Base-by-base conservation (phyloP, 345 rosid genomes). In the Erucastrum elatum region DNA sequence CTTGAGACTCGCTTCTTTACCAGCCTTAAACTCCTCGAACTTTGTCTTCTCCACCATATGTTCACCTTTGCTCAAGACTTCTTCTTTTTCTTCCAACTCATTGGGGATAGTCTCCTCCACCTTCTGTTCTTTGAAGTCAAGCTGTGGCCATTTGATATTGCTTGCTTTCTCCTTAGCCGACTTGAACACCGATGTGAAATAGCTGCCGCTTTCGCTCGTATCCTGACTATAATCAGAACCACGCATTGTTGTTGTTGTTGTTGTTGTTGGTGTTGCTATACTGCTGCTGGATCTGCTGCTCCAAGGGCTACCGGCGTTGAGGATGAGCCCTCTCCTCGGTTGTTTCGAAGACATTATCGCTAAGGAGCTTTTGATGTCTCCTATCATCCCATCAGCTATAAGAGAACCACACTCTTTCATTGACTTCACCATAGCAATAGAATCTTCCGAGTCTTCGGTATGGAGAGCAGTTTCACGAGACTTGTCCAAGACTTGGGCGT, bases 341-440 rank as follows among this genome's bases (percentile, higher is more conserved):
- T 90, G 88, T 81, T 85, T 88, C 0, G 84, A 75, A n/a, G 99
- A 91, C 84, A 96, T 81, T 29, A 83, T 49, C 30, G 80, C 84
- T 9, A 96, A 82, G 53, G 98, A 93, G 60, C 64, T 84, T 75
- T 80, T 85, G 53, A 93, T 90, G 81, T 90, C 96, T 76, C 84
- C 85, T 34, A 90, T 85, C 99, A 96, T 96, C 81, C 90, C 99
- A 77, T 93, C 96, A 1, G 87, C 94, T 37, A 93, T 84, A 66
- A 78, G 75, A 17, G 82, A 75, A 63, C 98, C 98, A 41, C 90
- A 91, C 49, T 87, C 90, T 84, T 89, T 93, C 98, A 93, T 93
- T 17, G 97, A 89, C 64, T 82, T 88, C 71, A 84, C 87, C 87
- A 85, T 79, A 74, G 84, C 35, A 44, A 90, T 88, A 37, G 96